Evolutionary conservation across 768 basidiomycete species (phyloP).

Genomic region (Lactarius deliciosus): DNA sequence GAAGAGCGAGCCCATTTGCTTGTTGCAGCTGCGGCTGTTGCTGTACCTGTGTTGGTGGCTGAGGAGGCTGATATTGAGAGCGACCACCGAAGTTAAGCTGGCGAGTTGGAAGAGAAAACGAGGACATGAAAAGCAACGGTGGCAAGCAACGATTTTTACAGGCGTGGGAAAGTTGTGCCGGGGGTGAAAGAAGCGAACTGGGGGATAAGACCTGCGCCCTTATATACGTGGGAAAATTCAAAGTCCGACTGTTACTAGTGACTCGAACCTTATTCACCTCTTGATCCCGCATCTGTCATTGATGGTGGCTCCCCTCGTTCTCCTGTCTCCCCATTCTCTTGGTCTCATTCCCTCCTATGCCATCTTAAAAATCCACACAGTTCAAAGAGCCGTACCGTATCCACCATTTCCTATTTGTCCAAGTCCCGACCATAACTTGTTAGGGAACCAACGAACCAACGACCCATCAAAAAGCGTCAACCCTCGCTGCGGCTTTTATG

Average conservation of each 20-base stretch:
- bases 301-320: constrained; percentile 3
- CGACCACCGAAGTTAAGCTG: constrained; percentile 78
- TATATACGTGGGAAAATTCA: constrained; percentile 27
- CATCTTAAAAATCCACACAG: neutral
- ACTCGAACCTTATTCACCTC: constrained; percentile 29
- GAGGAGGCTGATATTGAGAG: constrained; percentile 43
- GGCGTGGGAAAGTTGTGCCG: constrained; percentile 30
- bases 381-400: neutral
- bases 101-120: constrained; percentile 70
- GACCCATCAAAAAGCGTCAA: neutral
- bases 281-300: constrained; percentile 28
- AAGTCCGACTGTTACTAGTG: constrained; percentile 24
- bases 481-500: neutral
- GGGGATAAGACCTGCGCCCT: neutral
- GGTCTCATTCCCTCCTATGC: neutral
- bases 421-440: too few species aligned
- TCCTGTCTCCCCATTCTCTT: neutral
- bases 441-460: too few species aligned
- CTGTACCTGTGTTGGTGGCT: constrained; percentile 43
- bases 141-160: constrained; percentile 23
- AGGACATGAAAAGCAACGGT: constrained; percentile 39
- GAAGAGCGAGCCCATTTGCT: constrained; percentile 58
- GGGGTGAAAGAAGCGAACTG: constrained; percentile 16
- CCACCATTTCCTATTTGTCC: neutral
- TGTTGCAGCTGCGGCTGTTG: constrained; percentile 38